phyloP scores from a whole-genome alignment of 345 rosid species.

The Euphorbia lathyris region DNA sequence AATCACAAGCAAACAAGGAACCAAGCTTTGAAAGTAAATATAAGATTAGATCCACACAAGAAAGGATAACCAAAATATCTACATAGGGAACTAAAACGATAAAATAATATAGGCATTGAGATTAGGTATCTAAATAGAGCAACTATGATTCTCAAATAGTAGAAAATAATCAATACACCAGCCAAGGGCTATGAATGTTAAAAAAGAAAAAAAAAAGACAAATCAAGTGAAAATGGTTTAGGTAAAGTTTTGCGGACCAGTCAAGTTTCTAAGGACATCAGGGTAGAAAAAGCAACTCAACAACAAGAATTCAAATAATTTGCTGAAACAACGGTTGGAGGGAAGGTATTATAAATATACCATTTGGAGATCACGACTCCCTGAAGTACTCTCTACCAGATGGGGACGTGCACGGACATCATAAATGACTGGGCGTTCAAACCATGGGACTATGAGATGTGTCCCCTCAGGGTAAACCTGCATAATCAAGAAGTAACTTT shows the following conservation, averaged over 20 bases:
- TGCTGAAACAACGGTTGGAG: not conserved
- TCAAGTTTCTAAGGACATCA: not conserved
- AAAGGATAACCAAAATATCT: not conserved
- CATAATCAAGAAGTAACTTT: slow-evolving; percentile 5
- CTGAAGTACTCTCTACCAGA: slow-evolving; percentile 83
- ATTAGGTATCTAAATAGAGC: not conserved
- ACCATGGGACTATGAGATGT: slow-evolving; percentile 85
- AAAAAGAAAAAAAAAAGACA: not conserved
- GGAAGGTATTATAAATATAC: slow-evolving; percentile 28
- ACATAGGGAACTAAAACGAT: not conserved
- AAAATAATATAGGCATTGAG: not conserved
- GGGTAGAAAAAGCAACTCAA: not conserved
- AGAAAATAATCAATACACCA: not conserved
- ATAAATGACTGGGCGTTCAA: slow-evolving; percentile 86
- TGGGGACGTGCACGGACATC: slow-evolving; percentile 96
- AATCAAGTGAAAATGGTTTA: not conserved
- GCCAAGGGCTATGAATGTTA: not conserved
- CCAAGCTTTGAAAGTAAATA: not conserved
- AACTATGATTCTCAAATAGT: not conserved
- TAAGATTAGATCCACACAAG: not conserved
- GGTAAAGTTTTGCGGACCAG: not conserved
- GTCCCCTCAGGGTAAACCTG: slow-evolving; percentile 97
- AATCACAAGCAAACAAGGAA: too few species aligned
- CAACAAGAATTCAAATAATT: not conserved
- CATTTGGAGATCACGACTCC: slow-evolving; percentile 97